These are phyloP conservation scores for Rhododendron ovatum DNA, from an alignment of 148 eudicot genomes.

Conservation along the genomic window DNA sequence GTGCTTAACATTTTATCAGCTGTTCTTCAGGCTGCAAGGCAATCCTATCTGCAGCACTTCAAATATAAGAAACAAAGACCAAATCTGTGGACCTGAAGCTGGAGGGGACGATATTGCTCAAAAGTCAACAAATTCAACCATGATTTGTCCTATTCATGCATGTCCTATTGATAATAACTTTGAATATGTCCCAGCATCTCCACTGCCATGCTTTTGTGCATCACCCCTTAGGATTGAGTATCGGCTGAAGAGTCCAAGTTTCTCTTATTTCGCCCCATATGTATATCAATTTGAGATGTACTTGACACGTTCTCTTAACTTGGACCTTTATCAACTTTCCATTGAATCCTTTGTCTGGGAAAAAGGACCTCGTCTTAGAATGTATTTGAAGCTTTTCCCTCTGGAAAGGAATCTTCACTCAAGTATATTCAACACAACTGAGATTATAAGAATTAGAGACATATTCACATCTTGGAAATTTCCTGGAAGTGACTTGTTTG, in stretches of 20 bases:
- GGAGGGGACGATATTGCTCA: constrained; percentile 33
- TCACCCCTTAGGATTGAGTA: constrained; percentile 74
- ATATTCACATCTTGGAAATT: constrained; percentile 62
- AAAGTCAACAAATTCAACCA: constrained; percentile 26
- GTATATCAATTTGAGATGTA: constrained; percentile 41
- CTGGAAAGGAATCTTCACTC: constrained; percentile 17
- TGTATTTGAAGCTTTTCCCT: constrained; percentile 80
- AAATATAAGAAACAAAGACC: constrained; percentile 29
- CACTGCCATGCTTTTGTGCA: constrained; percentile 72
- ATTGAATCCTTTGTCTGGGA: constrained; percentile 77
- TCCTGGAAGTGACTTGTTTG: constrained; percentile 61
- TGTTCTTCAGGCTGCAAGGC: constrained; percentile 57
- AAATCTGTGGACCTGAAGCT: constrained; percentile 50
- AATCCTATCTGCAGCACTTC: constrained; percentile 63
- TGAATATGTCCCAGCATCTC: constrained; percentile 62
- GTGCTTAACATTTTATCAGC: constrained; percentile 16
- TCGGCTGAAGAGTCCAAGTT: constrained; percentile 87
- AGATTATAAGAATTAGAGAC: constrained; percentile 43
- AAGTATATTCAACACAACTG: constrained; percentile 48
- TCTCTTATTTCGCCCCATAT: constrained; percentile 66
- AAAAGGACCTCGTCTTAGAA: constrained; percentile 78
- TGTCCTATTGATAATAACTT: constrained; percentile 54
- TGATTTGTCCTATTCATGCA: constrained; percentile 41
- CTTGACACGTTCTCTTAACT: constrained; percentile 42
- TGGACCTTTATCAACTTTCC: constrained; percentile 52